Evolutionary conservation across 2,329 filamentous ascomycete genomes (phyloP), one percentile per base, ranked within the genome.

Genomic region (Simplicillium sp.): DNA sequence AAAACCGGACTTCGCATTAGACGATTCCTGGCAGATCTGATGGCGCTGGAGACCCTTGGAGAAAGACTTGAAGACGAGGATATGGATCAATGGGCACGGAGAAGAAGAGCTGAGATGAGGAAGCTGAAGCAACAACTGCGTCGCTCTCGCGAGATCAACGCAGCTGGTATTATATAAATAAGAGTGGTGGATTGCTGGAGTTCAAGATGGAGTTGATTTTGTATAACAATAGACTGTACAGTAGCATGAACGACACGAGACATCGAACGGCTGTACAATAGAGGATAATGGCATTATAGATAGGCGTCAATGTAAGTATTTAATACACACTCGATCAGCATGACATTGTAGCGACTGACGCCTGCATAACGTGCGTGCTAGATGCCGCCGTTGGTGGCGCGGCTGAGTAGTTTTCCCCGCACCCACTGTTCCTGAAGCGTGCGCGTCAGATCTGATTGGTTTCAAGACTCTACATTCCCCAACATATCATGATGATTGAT

Each of bases 1-100:
- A 65, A 66, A 45, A 77, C 72, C 1, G 75, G 75, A 0, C 50
- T 75, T 17, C 60, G 70, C 12, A 65, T 78, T 36, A 65, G 75
- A 29, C 66, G 66, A 7, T 75, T 79, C 45, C 53, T 80, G 13
- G 71, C 71, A 4, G 73, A 76, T 48, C 50, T 79, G 31, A 70
- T 65, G 49, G 63, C 62, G 1, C 65, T 77, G 35, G 73, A 76
- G 41, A 60, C 60, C 11, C 48, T 77, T 33, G 58, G 59, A 2
- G 56, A 60, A 12, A 50, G 57, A 12, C 45, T 50, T 1, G 40
- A 50, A 7, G 48, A 34, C 5, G 54, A 57, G 25, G 48, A 48
- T 8, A 48, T 45, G 34, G 47, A 51, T 16, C 48, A 56, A 35
- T 52, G 54, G 14, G 53, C 50, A 5, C 53, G 49, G 34, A 50